Evolutionary conservation across 495 filamentous ascomycete genomes (phyloP).

Genomic region (Xylaria sp.): DNA sequence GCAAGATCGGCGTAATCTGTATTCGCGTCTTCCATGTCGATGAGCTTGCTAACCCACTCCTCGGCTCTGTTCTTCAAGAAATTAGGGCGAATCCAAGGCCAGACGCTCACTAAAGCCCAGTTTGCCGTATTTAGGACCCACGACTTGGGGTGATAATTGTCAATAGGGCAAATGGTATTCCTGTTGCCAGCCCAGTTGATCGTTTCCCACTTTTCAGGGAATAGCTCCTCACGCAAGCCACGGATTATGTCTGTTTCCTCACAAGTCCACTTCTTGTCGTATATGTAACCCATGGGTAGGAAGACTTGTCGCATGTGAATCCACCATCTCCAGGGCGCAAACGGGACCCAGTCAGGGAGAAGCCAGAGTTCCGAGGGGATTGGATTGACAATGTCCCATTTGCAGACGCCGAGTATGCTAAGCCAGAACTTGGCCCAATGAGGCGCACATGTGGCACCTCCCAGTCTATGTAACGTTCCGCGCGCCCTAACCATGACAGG

Average conservation of each 20-base stretch:
- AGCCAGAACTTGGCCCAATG: conserved; percentile 98
- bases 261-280: conserved; percentile 76
- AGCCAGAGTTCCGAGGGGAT: conserved; percentile 94
- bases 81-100: conserved; percentile 72
- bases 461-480: conserved; percentile 80
- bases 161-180: conserved; percentile 78
- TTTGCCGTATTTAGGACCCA: conserved; percentile 80
- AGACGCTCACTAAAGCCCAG: conserved; percentile 76
- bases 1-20: conserved; percentile 87
- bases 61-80: conserved; percentile 70
- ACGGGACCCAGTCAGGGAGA: conserved; percentile 92
- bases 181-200: conserved; percentile 80
- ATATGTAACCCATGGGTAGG: conserved; percentile 89
- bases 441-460: conserved; percentile 82
- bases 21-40: conserved; percentile 89
- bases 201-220: conserved; percentile 76
- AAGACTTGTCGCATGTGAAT: conserved; percentile 95
- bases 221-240: conserved; percentile 81
- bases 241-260: conserved; percentile 74
- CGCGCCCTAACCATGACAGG: conserved; percentile 87
- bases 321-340: conserved; percentile 98
- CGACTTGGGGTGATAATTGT: conserved; percentile 94
- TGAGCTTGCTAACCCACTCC: conserved; percentile 71
- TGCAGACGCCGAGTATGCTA: conserved; percentile 77
- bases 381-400: conserved; percentile 94